phyloP scores from a whole-genome alignment of 768 basidiomycete genomes.

The Russula ochroleuca region DNA sequence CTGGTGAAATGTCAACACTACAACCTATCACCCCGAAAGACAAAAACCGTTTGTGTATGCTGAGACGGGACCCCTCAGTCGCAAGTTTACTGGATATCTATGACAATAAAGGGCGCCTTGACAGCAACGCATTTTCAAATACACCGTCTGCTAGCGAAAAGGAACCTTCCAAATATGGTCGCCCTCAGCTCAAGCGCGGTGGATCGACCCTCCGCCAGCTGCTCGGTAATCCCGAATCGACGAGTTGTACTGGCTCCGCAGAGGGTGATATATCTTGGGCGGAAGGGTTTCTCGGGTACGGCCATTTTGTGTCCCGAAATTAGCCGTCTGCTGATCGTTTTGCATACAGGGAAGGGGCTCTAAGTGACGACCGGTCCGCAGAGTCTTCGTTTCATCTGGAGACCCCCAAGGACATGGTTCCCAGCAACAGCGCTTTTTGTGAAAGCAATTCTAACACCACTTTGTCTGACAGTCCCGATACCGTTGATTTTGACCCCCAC shows the following conservation, averaged over 20 bases:
- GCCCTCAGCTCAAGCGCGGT: conserved; percentile 53
- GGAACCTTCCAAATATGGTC: conserved; percentile 36
- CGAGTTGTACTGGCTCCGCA: conserved; percentile 35
- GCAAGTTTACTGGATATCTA: conserved; percentile 69
- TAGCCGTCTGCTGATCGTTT: neutral
- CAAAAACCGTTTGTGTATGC: conserved; percentile 49
- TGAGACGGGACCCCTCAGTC: conserved; percentile 76
- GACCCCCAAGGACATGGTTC: conserved; percentile 49
- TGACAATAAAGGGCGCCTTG: conserved; percentile 64
- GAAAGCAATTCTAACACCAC: conserved; percentile 37
- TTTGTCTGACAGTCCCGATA: conserved; percentile 38
- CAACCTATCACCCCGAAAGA: conserved; percentile 43
- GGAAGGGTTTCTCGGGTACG: conserved; percentile 63
- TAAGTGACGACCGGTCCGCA: conserved; percentile 37
- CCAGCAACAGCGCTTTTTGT: conserved; percentile 32
- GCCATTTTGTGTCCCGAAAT: neutral
- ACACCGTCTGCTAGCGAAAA: conserved; percentile 39
- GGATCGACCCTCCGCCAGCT: conserved; percentile 74
- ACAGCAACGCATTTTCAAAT: conserved; percentile 62
- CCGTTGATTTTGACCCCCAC: conserved; percentile 37
- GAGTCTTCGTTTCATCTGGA: conserved; percentile 47
- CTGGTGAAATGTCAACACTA: conserved; percentile 33
- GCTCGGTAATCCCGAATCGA: conserved; percentile 48
- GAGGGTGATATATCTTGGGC: conserved; percentile 86
- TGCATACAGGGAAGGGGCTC: conserved; percentile 43